Base-by-base conservation (phyloP, 1,284 basidiomycete genomes). In the Stereum hirsutum region DNA sequence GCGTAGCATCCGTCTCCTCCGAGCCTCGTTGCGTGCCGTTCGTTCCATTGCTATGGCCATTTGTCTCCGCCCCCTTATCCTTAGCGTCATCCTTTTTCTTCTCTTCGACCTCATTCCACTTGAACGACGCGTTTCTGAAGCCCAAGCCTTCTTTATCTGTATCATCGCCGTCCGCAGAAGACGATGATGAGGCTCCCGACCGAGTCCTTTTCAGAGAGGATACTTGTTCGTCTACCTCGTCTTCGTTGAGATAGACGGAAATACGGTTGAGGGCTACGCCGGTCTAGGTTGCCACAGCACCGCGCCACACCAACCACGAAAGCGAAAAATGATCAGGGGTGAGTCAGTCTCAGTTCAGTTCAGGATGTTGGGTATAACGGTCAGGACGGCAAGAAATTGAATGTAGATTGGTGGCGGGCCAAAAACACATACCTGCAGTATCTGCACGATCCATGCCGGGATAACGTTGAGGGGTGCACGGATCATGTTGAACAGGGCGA, bases 241-340 rank as follows among this genome's bases (percentile, higher is more conserved):
- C 87, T 59, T 94, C 90, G 5, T 72, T 70, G 8, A 95, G 71
- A 60, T 85, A 95, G 1, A 75, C 78, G 21, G 86, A 72, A 45
- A 95, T 88, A 40, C 92, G 84, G 40, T 88, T 74, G 21, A 94
- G 58, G 0, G 87, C 78, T 3, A 95, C 86, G 19, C 76, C 70
- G 0, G 85, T 74, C 73, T 90, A 59, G 6, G 47, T n/a, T n/a
- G n/a, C n/a, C n/a, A n/a, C n/a, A n/a, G n/a, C n/a, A n/a, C n/a
- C n/a, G n/a, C n/a, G n/a, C n/a, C n/a, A n/a, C n/a, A n/a, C n/a
- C n/a, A n/a, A n/a, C n/a, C n/a, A n/a, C n/a, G n/a, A n/a, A n/a
- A 6, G 58, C 46, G 21, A 10, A 20, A 55, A 52, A n/a, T n/a
- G n/a, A n/a, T n/a, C 21, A 30, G 25, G 41, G 40, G 33, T 36